Conservation (phyloP, 2,329 filamentous ascomycete genomes). For the Xylariaceae sp. region DNA sequence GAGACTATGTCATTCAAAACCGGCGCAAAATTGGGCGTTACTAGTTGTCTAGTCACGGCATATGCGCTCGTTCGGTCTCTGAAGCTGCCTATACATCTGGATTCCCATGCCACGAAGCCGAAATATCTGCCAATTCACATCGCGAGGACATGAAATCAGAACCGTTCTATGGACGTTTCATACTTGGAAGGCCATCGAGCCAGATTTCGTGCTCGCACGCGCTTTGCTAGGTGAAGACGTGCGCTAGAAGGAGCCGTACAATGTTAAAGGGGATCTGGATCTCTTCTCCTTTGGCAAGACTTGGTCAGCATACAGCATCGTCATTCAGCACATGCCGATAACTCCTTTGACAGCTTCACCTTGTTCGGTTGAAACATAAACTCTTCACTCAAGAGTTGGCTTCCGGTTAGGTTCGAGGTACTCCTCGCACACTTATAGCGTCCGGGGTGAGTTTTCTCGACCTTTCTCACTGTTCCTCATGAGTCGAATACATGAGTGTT, state of each 20-base stretch:
- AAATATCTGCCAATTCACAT: neutral
- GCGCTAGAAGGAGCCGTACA: slow-evolving; percentile 6
- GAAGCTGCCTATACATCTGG: neutral
- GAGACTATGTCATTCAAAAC: neutral
- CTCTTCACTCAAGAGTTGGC: no score
- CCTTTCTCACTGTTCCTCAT: no score
- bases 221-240: slow-evolving; percentile 9
- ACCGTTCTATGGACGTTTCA: slow-evolving; percentile 7
- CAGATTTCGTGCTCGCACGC: slow-evolving; percentile 12
- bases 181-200: slow-evolving; percentile 10
- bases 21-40: neutral
- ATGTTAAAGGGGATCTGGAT: slow-evolving; percentile 7
- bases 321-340: no score
- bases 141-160: neutral
- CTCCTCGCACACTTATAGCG: no score
- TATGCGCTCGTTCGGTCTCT: neutral
- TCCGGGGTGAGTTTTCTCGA: no score
- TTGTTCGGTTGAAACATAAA: no score
- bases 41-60: neutral
- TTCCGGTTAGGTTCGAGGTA: no score
- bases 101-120: neutral
- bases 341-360: no score
- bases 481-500: no score
- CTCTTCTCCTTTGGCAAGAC: neutral
- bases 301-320: neutral